These are phyloP conservation scores for Debaryomyces subglobosus DNA, from an alignment of 1,139 yeast species.

Conservation along the genomic window DNA sequence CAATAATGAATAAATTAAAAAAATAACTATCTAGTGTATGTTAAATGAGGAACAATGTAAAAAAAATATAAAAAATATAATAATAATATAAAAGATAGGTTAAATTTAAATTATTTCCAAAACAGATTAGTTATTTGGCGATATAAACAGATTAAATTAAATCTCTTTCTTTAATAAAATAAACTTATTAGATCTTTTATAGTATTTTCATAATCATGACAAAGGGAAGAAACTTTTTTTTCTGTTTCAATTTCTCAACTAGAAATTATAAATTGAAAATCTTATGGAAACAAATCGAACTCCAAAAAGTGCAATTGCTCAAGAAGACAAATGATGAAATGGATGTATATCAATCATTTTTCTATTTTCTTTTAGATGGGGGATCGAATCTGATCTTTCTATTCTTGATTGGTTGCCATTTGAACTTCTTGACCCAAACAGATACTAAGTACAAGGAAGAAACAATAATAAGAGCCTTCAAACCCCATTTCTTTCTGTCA, in stretches of 20 bases:
- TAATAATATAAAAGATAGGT: slow-evolving; percentile 6
- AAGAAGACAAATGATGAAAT: slow-evolving; percentile 1
- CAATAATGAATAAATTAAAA: slow-evolving; percentile 11
- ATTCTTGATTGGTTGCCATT: slow-evolving; percentile 95
- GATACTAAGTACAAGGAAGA: slow-evolving; percentile 81
- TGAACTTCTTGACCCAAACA: slow-evolving; percentile 95
- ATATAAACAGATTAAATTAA: slow-evolving; percentile 6
- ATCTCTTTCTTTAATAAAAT: not conserved
- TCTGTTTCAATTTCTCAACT: slow-evolving; percentile 1
- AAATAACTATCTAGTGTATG: slow-evolving; percentile 13
- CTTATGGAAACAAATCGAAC: slow-evolving; percentile 2
- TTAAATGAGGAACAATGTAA: slow-evolving; percentile 9
- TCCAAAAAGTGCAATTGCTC: slow-evolving; percentile 5
- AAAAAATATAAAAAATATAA: slow-evolving; percentile 9
- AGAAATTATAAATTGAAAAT: slow-evolving; percentile 2
- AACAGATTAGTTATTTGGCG: slow-evolving; percentile 2
- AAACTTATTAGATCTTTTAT: slow-evolving; percentile 3
- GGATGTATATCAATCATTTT: slow-evolving; percentile 1
- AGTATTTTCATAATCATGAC: slow-evolving; percentile 15
- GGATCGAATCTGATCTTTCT: slow-evolving; percentile 94
- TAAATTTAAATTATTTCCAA: slow-evolving; percentile 5
- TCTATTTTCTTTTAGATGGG: slow-evolving; percentile 60
- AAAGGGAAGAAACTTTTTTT: slow-evolving; percentile 11
- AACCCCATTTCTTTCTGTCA: slow-evolving; percentile 95
- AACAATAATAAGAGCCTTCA: slow-evolving; percentile 83